Percentiles rank a stretch among this genome's conserved stretches.
Evolutionary conservation across 208 protist species (phyloP).

Genomic region (Willaertia magna): DNA sequence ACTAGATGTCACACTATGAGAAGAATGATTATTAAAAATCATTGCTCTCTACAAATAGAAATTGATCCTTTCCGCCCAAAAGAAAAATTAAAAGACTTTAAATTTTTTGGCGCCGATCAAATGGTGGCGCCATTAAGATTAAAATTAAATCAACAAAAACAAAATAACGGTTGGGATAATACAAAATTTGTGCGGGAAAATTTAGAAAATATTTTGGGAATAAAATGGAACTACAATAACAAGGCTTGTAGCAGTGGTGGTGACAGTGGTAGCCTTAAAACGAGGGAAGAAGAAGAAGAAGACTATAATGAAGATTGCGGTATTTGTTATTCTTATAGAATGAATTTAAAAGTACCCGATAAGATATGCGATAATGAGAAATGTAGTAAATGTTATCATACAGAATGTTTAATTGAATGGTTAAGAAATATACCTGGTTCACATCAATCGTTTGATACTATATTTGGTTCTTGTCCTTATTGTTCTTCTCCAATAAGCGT

Average conservation of each 20-base stretch:
- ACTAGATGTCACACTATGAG: not conserved
- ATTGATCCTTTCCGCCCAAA: not conserved
- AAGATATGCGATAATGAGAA: slow-evolving; percentile 14
- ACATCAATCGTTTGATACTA: slow-evolving; percentile 11
- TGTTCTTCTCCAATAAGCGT: not conserved
- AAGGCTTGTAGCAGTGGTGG: not conserved
- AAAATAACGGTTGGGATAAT: not conserved
- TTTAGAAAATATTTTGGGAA: not conserved
- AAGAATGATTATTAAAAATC: slow-evolving; percentile 10
- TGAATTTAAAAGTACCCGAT: not conserved
- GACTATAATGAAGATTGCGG: slow-evolving; percentile 3
- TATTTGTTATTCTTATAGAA: slow-evolving; percentile 7
- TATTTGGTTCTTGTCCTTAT: slow-evolving; percentile 16
- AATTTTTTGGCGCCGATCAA: slow-evolving; percentile 4
- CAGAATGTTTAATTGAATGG: slow-evolving; percentile 6
- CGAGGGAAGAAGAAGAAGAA: not conserved
- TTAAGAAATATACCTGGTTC: not conserved
- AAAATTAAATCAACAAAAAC: not conserved
- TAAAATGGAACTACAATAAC: not conserved
- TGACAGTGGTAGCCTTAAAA: too few species aligned
- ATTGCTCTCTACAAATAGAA: slow-evolving; percentile 8
- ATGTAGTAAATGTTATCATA: slow-evolving; percentile 10
- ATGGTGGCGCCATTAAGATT: not conserved
- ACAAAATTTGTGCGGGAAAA: not conserved
- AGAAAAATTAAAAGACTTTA: not conserved